These are phyloP conservation scores for Mimosa bimucronata DNA, from an alignment of 306 rosid species.

Conservation along the genomic window DNA sequence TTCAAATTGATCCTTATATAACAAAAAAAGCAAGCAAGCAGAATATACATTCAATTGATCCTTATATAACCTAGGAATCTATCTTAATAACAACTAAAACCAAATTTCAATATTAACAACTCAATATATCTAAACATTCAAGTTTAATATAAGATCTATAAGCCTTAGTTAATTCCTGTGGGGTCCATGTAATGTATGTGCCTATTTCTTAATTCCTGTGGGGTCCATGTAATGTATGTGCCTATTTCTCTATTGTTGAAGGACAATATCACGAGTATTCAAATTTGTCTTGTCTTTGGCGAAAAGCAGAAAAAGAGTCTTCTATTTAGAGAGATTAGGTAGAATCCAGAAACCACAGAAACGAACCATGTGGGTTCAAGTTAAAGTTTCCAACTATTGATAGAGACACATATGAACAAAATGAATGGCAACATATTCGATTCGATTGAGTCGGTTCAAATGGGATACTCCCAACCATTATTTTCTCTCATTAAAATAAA, in stretches of 20 bases:
- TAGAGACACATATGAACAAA: not conserved
- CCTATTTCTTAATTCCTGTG: not conserved
- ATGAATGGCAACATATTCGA: not conserved
- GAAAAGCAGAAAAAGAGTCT: no score
- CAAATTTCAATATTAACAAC: no score
- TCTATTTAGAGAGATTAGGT: not conserved
- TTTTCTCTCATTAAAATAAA: not conserved
- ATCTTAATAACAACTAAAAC: no score
- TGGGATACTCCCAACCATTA: not conserved
- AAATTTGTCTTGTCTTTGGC: not conserved
- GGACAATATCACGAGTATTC: no score
- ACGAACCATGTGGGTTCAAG: not conserved
- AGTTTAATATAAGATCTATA: no score
- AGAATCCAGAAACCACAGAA: not conserved
- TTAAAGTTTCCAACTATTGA: not conserved
- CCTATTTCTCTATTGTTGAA: not conserved
- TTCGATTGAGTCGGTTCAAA: not conserved
- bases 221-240: not conserved
- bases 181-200: not conserved
- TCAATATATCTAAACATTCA: no score
- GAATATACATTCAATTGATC: no score
- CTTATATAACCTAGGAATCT: no score
- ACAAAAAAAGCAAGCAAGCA: no score
- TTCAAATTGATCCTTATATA: no score
- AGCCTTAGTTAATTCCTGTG: no score